Conservation (phyloP, 352 stramenopile genomes). For the Globisporangium viniferum region DNA sequence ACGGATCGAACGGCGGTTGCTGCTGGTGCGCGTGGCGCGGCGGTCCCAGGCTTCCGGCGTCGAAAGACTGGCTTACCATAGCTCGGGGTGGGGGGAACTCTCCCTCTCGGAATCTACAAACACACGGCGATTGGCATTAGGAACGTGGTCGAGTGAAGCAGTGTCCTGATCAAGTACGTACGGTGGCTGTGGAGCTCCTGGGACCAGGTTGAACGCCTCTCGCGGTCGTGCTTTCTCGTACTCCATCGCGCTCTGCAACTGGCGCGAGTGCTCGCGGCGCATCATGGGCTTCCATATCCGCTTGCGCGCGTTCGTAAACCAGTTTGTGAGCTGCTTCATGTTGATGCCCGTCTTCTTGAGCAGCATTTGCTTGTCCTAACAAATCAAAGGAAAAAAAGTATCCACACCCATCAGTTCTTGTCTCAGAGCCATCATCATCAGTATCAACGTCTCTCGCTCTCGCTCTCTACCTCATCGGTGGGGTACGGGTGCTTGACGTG, state of each 20-base stretch:
- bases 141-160: background rate
- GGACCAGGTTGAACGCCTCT: conserved; percentile 24
- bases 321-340: conserved; percentile 91
- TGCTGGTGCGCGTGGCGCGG: conserved; percentile 10
- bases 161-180: conserved; percentile 12
- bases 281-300: conserved; percentile 91
- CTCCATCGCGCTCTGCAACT: conserved; percentile 72
- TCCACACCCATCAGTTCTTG: background rate
- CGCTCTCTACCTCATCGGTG: conserved; percentile 63
- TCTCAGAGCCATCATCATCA: background rate
- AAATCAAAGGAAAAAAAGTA: background rate
- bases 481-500: conserved; percentile 89
- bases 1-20: conserved; percentile 16
- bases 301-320: conserved; percentile 89
- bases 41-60: conserved; percentile 51
- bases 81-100: conserved; percentile 42
- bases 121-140: background rate
- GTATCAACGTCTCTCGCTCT: no score
- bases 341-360: conserved; percentile 88
- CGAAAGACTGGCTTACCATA: conserved; percentile 62
- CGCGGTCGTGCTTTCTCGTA: conserved; percentile 50
- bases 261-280: conserved; percentile 74
- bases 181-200: conserved; percentile 17
- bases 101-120: conserved; percentile 19
- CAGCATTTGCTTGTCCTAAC: conserved; percentile 87